phyloP scores from a whole-genome alignment of 441 rosid genomes.

The Lepidium campestre region DNA sequence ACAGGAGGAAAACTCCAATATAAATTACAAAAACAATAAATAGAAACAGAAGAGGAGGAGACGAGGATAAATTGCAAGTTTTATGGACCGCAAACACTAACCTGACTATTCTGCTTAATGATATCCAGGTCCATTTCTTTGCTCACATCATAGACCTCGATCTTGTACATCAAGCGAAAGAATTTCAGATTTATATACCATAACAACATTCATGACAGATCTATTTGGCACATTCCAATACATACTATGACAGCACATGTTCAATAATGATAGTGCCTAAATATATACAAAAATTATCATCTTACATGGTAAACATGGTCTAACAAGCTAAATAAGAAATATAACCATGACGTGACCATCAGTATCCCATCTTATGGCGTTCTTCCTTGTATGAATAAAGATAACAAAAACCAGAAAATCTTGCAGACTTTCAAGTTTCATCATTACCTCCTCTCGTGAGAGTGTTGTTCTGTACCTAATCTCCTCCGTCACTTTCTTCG shows the following conservation, averaged over 20 bases:
- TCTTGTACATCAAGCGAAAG: constrained; percentile 34
- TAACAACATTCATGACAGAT: constrained; percentile 4
- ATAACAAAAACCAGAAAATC: neutral
- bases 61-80: neutral
- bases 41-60: constrained; percentile 3
- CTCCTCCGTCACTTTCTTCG: constrained; percentile 90
- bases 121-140: constrained; percentile 99
- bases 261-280: constrained; percentile 1
- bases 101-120: constrained; percentile 98
- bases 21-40: neutral
- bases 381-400: neutral
- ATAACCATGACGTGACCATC: constrained; percentile 7
- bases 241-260: neutral
- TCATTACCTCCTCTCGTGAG: constrained; percentile 92
- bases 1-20: constrained; percentile 7
- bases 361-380: neutral
- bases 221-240: neutral
- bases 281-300: neutral
- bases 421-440: neutral
- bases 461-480: constrained; percentile 65
- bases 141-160: constrained; percentile 97
- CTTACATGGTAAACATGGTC: constrained; percentile 7
- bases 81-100: constrained; percentile 25
- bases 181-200: constrained; percentile 4
- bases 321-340: constrained; percentile 6